Conservation (phyloP, 1,284 basidiomycete genomes). For the Naganishia sp. region DNA sequence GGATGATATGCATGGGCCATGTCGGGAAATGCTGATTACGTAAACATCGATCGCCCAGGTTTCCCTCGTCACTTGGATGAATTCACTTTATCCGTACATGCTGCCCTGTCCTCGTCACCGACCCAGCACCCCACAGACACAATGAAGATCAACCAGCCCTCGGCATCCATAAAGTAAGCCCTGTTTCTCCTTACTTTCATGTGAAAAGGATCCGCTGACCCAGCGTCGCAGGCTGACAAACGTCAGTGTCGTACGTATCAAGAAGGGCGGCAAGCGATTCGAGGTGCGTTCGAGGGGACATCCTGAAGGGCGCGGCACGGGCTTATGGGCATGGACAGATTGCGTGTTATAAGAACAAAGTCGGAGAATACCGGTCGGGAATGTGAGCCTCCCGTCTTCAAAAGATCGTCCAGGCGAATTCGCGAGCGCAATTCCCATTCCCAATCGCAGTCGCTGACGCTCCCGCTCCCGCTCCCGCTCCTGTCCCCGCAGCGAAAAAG, state of each 20-base stretch:
- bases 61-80: no score
- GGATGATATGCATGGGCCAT: background rate
- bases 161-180: constrained; percentile 77
- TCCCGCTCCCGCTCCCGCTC: constrained; percentile 5
- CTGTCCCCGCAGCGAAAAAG: constrained; percentile 75
- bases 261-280: constrained; percentile 96
- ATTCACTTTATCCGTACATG: no score
- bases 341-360: constrained; percentile 99
- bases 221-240: constrained; percentile 73
- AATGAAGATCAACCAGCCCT: constrained; percentile 69
- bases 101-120: background rate
- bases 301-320: background rate
- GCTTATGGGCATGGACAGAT: constrained; percentile 60
- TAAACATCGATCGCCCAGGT: background rate
- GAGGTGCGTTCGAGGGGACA: constrained; percentile 63
- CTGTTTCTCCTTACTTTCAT: constrained; percentile 32
- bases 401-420: background rate
- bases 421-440: no score
- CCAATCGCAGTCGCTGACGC: background rate
- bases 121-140: background rate
- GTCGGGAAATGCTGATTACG: background rate
- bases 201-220: background rate
- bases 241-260: constrained; percentile 90
- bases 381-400: constrained; percentile 62
- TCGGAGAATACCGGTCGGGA: constrained; percentile 90